Percentiles rank a stretch among this genome's conserved stretches.
phyloP scores from a whole-genome alignment of 345 rosid species.

The Diplotaxis tenuifolia region DNA sequence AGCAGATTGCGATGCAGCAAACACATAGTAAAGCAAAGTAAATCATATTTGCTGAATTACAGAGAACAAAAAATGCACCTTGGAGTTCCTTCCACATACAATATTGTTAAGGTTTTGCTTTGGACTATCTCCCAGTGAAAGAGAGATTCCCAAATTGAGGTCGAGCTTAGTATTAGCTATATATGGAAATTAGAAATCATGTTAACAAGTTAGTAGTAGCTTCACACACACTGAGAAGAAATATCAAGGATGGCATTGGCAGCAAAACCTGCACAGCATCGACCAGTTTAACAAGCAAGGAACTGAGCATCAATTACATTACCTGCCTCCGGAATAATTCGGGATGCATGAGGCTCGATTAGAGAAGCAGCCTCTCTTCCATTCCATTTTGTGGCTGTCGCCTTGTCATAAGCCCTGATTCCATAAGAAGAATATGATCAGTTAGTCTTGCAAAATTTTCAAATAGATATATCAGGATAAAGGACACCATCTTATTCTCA shows the following conservation, averaged over 20 bases:
- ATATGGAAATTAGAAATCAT: conserved; percentile 7
- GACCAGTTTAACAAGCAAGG: conserved; percentile 10
- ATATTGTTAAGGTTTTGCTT: conserved; percentile 46
- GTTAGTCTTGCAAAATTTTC: conserved; percentile 29
- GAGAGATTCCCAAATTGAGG: conserved; percentile 77
- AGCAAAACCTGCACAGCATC: conserved; percentile 9
- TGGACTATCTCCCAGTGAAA: conserved; percentile 45
- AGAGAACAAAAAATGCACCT: conserved; percentile 41
- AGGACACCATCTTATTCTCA: neutral
- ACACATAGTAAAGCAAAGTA: conserved; percentile 3
- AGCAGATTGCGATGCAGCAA: conserved; percentile 3
- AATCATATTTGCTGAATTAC: conserved; percentile 7
- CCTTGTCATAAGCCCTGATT: conserved; percentile 68
- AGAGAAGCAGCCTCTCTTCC: conserved; percentile 87
- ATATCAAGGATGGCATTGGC: neutral
- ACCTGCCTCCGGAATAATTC: conserved; percentile 48
- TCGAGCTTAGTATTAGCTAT: conserved; percentile 52
- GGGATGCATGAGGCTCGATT: conserved; percentile 73
- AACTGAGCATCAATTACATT: conserved; percentile 36
- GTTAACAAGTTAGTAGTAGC: conserved; percentile 2
- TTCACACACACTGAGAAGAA: conserved; percentile 3
- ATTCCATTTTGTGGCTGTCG: conserved; percentile 67
- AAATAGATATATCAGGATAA: conserved; percentile 41
- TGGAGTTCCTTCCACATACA: conserved; percentile 41
- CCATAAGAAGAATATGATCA: conserved; percentile 50